Conservation (phyloP, 371 early-diverging fungal genomes). For the Mortierella sp. region DNA sequence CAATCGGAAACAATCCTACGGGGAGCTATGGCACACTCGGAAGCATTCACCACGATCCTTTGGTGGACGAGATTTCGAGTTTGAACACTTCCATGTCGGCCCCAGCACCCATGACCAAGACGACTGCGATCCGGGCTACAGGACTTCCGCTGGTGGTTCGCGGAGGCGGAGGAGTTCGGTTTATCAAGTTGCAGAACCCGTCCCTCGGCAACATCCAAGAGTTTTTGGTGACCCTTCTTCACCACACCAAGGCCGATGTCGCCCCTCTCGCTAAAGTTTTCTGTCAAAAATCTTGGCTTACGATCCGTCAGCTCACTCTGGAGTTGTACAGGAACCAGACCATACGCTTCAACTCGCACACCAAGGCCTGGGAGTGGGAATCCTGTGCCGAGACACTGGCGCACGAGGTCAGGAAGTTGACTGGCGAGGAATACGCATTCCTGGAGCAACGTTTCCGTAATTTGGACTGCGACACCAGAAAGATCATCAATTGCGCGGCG, state of each 20-base stretch:
- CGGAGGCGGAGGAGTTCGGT: constrained; percentile 53
- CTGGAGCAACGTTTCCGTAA: constrained; percentile 33
- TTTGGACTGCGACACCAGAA: constrained; percentile 48
- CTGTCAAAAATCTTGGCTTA: constrained; percentile 41
- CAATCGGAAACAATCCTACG: constrained; percentile 8
- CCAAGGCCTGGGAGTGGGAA: constrained; percentile 46
- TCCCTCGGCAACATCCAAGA: constrained; percentile 35
- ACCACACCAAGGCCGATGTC: constrained; percentile 30
- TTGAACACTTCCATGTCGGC: constrained; percentile 1
- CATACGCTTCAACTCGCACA: constrained; percentile 31
- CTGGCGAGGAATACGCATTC: constrained; percentile 51
- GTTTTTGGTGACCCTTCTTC: constrained; percentile 36
- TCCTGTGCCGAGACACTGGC: constrained; percentile 33
- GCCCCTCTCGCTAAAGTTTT: constrained; percentile 37
- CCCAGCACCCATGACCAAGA: constrained; percentile 27
- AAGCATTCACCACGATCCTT: constrained; percentile 24
- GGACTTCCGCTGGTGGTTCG: constrained; percentile 37
- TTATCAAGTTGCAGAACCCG: constrained; percentile 44
- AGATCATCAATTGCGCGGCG: constrained; percentile 48
- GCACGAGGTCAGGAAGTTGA: constrained; percentile 32
- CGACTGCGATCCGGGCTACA: constrained; percentile 29
- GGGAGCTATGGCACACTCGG: constrained; percentile 25
- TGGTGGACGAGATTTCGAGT: constrained; percentile 34
- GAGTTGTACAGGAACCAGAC: constrained; percentile 47
- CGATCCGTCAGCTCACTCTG: constrained; percentile 48